phyloP scores from a whole-genome alignment of 2,329 filamentous ascomycete species.

The Blastomyces gilchristii region DNA sequence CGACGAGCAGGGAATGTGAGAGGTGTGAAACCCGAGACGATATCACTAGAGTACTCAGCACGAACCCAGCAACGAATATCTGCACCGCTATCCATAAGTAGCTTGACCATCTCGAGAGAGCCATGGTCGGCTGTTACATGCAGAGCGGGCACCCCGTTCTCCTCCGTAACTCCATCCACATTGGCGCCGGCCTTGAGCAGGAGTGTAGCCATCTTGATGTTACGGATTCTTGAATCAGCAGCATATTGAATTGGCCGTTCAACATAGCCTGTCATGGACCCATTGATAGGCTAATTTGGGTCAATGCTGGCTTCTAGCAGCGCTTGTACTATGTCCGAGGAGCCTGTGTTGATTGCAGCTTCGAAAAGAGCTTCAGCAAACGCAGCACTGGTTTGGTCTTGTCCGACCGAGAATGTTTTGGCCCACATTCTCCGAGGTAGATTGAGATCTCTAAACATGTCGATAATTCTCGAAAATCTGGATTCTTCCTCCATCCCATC shows the following conservation, averaged over 20 bases:
- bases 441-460: slow-evolving; percentile 1
- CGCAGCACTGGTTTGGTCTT: not conserved
- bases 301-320: not conserved
- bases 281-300: not conserved
- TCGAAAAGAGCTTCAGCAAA: slow-evolving; percentile 3
- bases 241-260: not conserved
- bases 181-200: not conserved
- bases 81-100: slow-evolving; percentile 18
- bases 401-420: not conserved
- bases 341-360: not conserved
- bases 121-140: slow-evolving; percentile 12
- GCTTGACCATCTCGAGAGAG: slow-evolving; percentile 14
- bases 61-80: slow-evolving; percentile 3
- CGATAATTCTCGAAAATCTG: not conserved
- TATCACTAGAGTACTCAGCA: not conserved
- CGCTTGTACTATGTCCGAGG: slow-evolving; percentile 1
- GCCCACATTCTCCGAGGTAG: not conserved
- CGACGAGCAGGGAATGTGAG: not conserved
- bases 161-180: not conserved
- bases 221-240: not conserved
- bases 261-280: not conserved
- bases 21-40: not conserved
- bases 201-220: not conserved
- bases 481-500: not conserved
- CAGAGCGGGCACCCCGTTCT: not conserved